Conservation (phyloP, 768 basidiomycete species). For the Lentinula lateritia region DNA sequence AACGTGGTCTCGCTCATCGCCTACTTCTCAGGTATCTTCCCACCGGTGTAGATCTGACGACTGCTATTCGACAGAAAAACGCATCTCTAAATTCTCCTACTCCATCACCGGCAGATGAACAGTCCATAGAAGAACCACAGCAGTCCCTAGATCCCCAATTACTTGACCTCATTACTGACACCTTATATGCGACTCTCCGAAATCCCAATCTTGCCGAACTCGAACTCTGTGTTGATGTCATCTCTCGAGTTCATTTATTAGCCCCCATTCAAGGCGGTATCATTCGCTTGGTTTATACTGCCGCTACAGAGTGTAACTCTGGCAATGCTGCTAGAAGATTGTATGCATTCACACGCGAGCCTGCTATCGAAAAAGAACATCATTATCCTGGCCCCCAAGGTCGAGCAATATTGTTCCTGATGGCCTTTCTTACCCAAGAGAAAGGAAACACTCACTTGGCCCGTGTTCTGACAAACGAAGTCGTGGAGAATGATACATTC, state of each 20-base stretch:
- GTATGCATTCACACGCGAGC: conserved; percentile 39
- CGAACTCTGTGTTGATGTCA: conserved; percentile 32
- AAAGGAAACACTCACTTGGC: conserved; percentile 39
- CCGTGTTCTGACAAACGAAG: conserved; percentile 44
- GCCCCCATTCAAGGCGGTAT: conserved; percentile 36
- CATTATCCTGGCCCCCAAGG: conserved; percentile 48
- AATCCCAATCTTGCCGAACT: conserved; percentile 30
- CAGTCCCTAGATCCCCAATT: conserved; percentile 17
- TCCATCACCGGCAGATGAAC: background rate
- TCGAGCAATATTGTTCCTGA: conserved; percentile 43
- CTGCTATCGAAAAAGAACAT: conserved; percentile 22
- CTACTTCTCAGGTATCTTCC: conserved; percentile 30
- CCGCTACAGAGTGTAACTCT: conserved; percentile 23
- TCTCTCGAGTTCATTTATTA: conserved; percentile 29
- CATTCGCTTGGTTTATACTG: conserved; percentile 42
- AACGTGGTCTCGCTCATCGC: conserved; percentile 35
- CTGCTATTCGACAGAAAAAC: background rate
- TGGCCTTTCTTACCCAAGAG: conserved; percentile 34
- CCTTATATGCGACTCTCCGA: conserved; percentile 37
- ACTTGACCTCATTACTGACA: conserved; percentile 33
- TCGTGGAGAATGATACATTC: conserved; percentile 31
- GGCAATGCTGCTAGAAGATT: conserved; percentile 35
- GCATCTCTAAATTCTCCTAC: background rate
- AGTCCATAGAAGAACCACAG: background rate
- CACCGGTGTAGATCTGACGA: background rate